Evolutionary conservation across 169 alveolate species (phyloP), one percentile per base, ranked within the genome.

Genomic region (Eimeria praecox): DNA sequence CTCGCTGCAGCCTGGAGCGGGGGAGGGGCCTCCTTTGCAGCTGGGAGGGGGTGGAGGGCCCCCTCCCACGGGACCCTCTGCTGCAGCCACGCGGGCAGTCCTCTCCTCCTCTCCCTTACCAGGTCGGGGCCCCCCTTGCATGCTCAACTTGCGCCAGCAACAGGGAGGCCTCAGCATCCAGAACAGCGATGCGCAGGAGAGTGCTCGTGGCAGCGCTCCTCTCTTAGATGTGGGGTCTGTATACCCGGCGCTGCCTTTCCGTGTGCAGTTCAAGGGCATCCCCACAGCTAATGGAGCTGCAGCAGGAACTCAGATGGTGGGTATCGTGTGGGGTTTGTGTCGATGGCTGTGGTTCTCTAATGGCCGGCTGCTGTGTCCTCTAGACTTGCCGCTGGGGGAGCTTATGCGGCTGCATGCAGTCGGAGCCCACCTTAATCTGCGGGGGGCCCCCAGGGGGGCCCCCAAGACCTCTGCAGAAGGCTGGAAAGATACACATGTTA

Each of bases 281-380:
- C 18, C 46, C 44, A n/a, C 35, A 16, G 62, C 2, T 27, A n/a
- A n/a, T 22, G 33, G 46, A 22, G 90, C 62, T 24, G 9, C 88
- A 78, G 88, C 66, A 9, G 93, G 92, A 9, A 42, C 89, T 5
- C 88, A 87, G 49, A 95, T 95, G 49, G 83, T 97, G 64, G 98
- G 98, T 0, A 85, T 97, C 18, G 92, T 97, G 59, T 97, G 98
- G 97, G 96, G 97, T 38, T 95, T 94, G 49, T 96, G 96, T 86
- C 97, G 98, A 2, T 97, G 96, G 96, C 95, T 97, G 24, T 97
- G 98, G 98, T 92, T 95, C 59, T 95, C 97, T 56, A 91, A 90
- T 78, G 98, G 98, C 0, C 90, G 90, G 59, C 96, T 97, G 6
- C 80, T 95, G 46, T 95, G 97, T 38, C 98, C 98, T 2, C 42